Percentiles rank a stretch among this genome's conserved stretches.
Evolutionary conservation across 1,284 basidiomycete species (phyloP).

Genomic region (Gymnopus androsaceus): DNA sequence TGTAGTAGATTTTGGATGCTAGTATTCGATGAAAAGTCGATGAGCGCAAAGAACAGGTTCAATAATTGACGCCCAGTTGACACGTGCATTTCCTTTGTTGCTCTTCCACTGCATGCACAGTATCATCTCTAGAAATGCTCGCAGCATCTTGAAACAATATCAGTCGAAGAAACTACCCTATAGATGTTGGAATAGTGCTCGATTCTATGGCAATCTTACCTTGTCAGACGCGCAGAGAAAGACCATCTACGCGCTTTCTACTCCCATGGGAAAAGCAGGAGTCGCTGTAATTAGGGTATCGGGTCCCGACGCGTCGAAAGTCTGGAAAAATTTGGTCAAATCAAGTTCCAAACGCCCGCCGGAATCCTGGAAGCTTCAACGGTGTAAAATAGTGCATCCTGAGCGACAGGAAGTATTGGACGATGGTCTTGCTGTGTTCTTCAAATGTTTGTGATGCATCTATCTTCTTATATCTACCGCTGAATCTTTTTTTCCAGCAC

Average conservation of each 20-base stretch:
- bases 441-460: slow-evolving; percentile 53
- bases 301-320: slow-evolving; percentile 64
- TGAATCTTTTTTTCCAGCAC: slow-evolving; percentile 42
- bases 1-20: not conserved
- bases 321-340: slow-evolving; percentile 61
- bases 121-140: not conserved
- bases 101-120: not conserved
- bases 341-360: slow-evolving; percentile 29
- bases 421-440: slow-evolving; percentile 80
- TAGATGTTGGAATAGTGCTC: not conserved
- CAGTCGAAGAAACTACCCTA: not conserved
- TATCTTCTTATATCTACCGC: not conserved
- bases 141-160: not conserved
- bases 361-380: slow-evolving; percentile 66
- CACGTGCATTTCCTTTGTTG: not conserved
- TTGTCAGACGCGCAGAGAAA: slow-evolving; percentile 61
- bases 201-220: slow-evolving; percentile 19
- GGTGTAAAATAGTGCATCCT: slow-evolving; percentile 72
- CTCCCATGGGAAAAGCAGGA: slow-evolving; percentile 80
- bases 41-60: not conserved
- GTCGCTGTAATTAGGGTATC: slow-evolving; percentile 82
- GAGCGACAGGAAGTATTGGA: slow-evolving; percentile 67
- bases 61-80: no score
- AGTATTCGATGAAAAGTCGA: not conserved
- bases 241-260: slow-evolving; percentile 88